Base-by-base conservation (phyloP, 371 early-diverging fungal species). In the Actinomortierella wolfii region DNA sequence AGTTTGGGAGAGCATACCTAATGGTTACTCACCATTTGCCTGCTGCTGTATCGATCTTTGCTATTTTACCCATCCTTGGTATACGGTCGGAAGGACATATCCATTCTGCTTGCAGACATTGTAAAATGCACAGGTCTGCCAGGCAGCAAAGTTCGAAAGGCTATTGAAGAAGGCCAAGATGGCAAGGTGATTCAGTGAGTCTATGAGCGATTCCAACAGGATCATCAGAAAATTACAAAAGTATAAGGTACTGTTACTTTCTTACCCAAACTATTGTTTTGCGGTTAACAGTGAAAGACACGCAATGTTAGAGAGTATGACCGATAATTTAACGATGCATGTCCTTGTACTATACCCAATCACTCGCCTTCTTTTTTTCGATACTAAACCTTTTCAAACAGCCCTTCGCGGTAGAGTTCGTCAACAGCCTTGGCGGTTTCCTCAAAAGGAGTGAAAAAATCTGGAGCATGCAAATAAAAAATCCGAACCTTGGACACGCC, bases 381-480 rank as follows among this genome's bases (percentile, higher is more conserved):
- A 44, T 24, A n/a, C 5, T 3, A 3, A 9, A 64, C 67, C 57
- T 60, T 59, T 28, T 74, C 71, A 61, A 81, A 81, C 3, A 64
- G 61, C 0, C 81, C 83, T 44, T 76, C 64, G 18, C 71, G 54
- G 56, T 80, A 76, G 14, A 83, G 57, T 14, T 78, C 76, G 59
- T 83, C 76, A 2, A 83, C 67, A 17, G 74, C 80, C 15, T 54
- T 57, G 24, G 78, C 46, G 0, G 81, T 83, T 15, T 61, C 64
- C 50, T 79, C 78, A 50, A 83, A 71, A 3, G 81, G 79, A 1
- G 79, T 80, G 15, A 47, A 57, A 20, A 64, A 76, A 55, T 81
- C 78, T 0, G 84, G 84, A 23, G 80, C 80, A 69, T 84, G 84
- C 21, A 81, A 64, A 60, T 81, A 81, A 56, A 79, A 78, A 14